Conservation (phyloP, 1,139 yeast genomes). For the Ogataea hybrid region DNA sequence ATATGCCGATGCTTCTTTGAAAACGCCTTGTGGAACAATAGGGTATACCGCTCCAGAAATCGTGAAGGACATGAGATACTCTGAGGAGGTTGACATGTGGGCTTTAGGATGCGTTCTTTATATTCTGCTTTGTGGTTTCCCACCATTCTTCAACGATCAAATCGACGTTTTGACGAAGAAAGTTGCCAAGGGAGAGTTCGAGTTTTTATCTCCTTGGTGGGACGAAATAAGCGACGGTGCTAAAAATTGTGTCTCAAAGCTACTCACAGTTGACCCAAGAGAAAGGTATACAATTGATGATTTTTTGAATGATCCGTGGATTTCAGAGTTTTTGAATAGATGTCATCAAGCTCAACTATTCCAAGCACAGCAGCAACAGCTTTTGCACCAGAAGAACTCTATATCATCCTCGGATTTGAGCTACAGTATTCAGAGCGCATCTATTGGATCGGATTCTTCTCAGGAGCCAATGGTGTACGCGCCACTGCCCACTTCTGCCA, state of each 20-base stretch:
- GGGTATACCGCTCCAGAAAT: constrained; percentile 96
- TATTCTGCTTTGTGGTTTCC: constrained; percentile 90
- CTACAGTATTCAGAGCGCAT: neutral
- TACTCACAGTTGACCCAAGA: constrained; percentile 80
- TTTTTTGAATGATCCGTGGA: constrained; percentile 85
- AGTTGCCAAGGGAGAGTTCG: constrained; percentile 79
- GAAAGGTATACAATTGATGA: constrained; percentile 76
- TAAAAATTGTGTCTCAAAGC: constrained; percentile 68
- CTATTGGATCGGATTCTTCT: constrained; percentile 3
- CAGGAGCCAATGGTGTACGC: constrained; percentile 1
- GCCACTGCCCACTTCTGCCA: constrained; percentile 7
- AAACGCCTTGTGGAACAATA: constrained; percentile 89
- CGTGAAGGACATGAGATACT: constrained; percentile 79
- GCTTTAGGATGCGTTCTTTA: constrained; percentile 91
- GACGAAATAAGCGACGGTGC: constrained; percentile 84
- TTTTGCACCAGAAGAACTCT: constrained; percentile 8
- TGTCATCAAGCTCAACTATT: constrained; percentile 21
- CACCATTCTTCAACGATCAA: constrained; percentile 92
- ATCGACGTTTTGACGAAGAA: constrained; percentile 78
- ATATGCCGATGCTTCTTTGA: constrained; percentile 56
- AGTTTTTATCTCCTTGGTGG: constrained; percentile 95
- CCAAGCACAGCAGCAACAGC: constrained; percentile 18
- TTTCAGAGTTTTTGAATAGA: constrained; percentile 35
- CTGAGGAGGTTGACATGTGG: constrained; percentile 95
- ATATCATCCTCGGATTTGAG: constrained; percentile 3